phyloP scores from a whole-genome alignment of 2,329 filamentous ascomycete species.

The Myriosclerotinia duriaeana region DNA sequence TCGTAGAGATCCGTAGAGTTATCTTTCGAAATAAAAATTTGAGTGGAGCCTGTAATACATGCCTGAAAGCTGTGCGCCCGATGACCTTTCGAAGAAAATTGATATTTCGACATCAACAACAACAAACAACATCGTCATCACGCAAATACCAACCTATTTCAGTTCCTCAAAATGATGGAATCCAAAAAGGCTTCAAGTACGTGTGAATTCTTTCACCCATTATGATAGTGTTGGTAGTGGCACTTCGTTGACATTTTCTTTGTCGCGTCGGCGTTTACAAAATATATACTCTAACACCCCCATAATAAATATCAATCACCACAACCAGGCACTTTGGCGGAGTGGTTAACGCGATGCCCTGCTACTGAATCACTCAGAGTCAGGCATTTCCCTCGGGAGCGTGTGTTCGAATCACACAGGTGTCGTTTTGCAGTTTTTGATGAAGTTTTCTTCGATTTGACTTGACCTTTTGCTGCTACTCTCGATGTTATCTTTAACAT shows the following conservation, averaged over 20 bases:
- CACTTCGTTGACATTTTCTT: no score
- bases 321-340: slow-evolving; percentile 14
- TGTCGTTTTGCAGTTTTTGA: neutral
- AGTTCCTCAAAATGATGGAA: neutral
- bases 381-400: slow-evolving; percentile 21
- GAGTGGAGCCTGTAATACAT: neutral
- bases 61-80: neutral
- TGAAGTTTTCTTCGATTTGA: no score
- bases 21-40: neutral
- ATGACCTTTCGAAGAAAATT: neutral
- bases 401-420: slow-evolving; percentile 21
- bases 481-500: no score
- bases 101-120: neutral
- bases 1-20: neutral
- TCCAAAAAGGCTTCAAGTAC: no score
- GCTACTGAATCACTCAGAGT: slow-evolving; percentile 4
- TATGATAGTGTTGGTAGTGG: no score
- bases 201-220: no score
- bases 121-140: neutral
- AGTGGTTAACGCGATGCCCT: slow-evolving; percentile 23
- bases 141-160: neutral
- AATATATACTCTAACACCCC: no score
- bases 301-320: no score
- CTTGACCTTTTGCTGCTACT: no score
- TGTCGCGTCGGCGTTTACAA: no score